Conservation (phyloP, 148 eudicot genomes). For the Rheum nobile region DNA sequence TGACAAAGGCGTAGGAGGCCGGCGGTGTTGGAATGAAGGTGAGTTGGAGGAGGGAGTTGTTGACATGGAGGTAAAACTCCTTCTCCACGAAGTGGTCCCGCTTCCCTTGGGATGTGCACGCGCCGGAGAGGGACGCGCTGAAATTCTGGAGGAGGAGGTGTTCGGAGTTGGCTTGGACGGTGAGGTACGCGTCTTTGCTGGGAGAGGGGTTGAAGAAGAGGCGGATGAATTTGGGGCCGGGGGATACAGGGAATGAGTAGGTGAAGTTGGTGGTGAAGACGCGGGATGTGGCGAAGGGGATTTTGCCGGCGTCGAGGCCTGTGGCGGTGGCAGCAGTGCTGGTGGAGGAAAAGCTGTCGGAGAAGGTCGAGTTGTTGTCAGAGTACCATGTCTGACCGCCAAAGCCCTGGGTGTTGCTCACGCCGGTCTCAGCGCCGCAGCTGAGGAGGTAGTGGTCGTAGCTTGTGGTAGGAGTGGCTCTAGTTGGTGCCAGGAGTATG, state of each 20-base stretch:
- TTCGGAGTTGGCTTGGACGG: not conserved
- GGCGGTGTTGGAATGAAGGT: too few species aligned
- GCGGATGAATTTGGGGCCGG: not conserved
- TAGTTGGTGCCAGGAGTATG: not conserved
- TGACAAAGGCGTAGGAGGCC: too few species aligned
- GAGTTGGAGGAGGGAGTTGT: too few species aligned
- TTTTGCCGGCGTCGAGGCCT: not conserved
- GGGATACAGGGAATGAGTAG: not conserved
- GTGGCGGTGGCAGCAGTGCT: not conserved
- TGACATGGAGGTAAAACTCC: too few species aligned
- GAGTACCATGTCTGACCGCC: not conserved
- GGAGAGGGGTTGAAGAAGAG: not conserved
- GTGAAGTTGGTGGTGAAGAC: not conserved
- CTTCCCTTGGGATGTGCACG: too few species aligned
- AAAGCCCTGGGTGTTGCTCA: too few species aligned
- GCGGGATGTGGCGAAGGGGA: not conserved
- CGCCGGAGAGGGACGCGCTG: too few species aligned
- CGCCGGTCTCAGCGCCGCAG: not conserved
- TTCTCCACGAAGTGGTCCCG: too few species aligned
- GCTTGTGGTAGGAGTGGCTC: not conserved
- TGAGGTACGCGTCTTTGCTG: not conserved
- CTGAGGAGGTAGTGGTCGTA: not conserved
- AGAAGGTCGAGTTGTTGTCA: not conserved
- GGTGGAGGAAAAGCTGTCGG: not conserved
- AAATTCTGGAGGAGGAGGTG: not conserved